Evolutionary conservation across 148 eudicot species (phyloP), one percentile per base, ranked within the genome.

Genomic region (Rhododendron simsii): DNA sequence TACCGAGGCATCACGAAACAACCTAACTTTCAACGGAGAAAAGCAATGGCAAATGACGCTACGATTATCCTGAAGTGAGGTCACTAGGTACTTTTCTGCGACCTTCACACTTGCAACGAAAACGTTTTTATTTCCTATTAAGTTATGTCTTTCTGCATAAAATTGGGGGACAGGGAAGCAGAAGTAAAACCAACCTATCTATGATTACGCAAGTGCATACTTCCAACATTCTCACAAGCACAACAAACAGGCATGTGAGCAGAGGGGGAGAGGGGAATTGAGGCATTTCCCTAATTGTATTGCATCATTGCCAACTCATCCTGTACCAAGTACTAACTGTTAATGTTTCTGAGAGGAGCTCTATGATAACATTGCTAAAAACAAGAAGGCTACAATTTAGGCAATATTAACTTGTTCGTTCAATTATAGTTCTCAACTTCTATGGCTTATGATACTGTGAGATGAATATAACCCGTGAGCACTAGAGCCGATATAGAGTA

Each of bases 341-440:
- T 55, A 41, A 28, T n/a, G 39, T 85, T 47, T 67, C 35, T 63
- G 53, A 78, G 83, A 85, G 75, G 78, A 82, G 33, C 16, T 55
- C 81, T 48, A 82, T 74, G 30, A 45, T 13, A 74, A 7, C 61
- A n/a, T 20, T 73, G 63, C 63, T 33, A 69, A 48, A 45, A 41
- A 18, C 63, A 47, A 81, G 71, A 16, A 86, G 84, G 75, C 39
- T 48, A 57, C 13, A 26, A 20, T 61, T 16, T 28, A 28, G 18
- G 20, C 77, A 77, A 16, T 14, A 37, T 69, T 50, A 18, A 26
- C 37, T 37, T 28, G 41, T 69, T 45, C 77, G 57, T 76, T 77
- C 47, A 18, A 50, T 83, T 83, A 47, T 18, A 51, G 79, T 48
- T 82, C 84, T 20, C 9, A 77, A 71, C 71, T 26, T 84, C 47